Conservation (phyloP, 441 rosid genomes). For the Pelargonium fulgidum region DNA sequence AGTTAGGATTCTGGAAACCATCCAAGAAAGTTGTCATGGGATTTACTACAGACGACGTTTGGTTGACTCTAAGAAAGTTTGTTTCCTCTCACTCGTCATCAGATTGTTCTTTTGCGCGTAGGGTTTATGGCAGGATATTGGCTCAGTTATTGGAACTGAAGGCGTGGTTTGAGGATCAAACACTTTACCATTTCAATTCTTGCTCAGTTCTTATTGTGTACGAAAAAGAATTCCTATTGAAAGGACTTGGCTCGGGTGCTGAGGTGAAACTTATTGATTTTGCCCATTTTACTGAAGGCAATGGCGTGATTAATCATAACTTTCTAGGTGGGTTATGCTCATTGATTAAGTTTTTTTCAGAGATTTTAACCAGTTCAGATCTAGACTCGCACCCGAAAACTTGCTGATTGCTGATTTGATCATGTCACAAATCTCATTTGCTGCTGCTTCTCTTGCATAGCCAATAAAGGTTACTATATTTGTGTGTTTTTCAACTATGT, state of each 20-base stretch:
- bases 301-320: constrained; percentile 88
- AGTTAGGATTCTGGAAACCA: constrained; percentile 60
- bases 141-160: constrained; percentile 72
- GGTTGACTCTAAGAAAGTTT: constrained; percentile 56
- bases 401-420: background rate
- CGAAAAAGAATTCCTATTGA: constrained; percentile 45
- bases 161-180: constrained; percentile 91
- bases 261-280: constrained; percentile 81
- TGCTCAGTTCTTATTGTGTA: constrained; percentile 69
- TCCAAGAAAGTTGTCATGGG: constrained; percentile 42
- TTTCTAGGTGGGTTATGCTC: constrained; percentile 96
- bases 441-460: background rate
- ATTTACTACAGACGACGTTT: constrained; percentile 44
- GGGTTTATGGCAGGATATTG: constrained; percentile 64
- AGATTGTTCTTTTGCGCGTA: constrained; percentile 51
- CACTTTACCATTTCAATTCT: constrained; percentile 73
- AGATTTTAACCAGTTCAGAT: constrained; percentile 44
- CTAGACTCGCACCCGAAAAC: constrained; percentile 19
- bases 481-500: background rate
- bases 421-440: no score
- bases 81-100: constrained; percentile 56
- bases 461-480: background rate
- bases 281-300: constrained; percentile 81
- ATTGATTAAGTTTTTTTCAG: constrained; percentile 69
- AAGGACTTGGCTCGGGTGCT: constrained; percentile 33